These are phyloP conservation scores for Gigaspora rosea DNA, from an alignment of 192 early-diverging fungal species.

Conservation along the genomic window DNA sequence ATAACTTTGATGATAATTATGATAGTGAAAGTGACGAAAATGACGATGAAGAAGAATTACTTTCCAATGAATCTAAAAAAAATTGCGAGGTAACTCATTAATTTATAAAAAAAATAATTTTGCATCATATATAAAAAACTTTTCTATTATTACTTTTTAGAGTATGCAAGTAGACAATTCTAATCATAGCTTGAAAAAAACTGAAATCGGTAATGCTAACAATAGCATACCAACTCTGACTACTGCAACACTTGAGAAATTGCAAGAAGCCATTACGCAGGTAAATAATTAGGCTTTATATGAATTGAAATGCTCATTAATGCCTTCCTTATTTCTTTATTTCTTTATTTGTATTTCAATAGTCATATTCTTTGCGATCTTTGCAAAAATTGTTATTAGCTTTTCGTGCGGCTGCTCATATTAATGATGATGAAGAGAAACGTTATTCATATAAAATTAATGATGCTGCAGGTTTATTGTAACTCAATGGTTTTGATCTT, in stretches of 20 bases:
- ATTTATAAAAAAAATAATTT: too few relatives aligned
- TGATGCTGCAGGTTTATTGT: conserved; percentile 40
- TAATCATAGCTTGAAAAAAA: background rate
- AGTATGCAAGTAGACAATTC: too few relatives aligned
- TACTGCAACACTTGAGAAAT: conserved; percentile 69
- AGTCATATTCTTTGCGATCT: conserved; percentile 66
- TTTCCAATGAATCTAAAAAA: too few relatives aligned
- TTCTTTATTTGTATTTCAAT: background rate
- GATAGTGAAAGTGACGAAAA: too few relatives aligned
- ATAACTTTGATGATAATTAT: too few relatives aligned
- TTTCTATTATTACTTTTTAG: too few relatives aligned
- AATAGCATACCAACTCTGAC: conserved; percentile 48
- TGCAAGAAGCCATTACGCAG: conserved; percentile 60
- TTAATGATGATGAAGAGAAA: conserved; percentile 66
- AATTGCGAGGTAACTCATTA: too few relatives aligned
- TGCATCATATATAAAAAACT: too few relatives aligned
- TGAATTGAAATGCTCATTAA: background rate
- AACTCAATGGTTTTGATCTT: background rate
- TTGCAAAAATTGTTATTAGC: conserved; percentile 79
- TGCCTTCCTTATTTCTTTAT: background rate
- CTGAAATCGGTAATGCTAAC: background rate
- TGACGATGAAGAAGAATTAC: too few relatives aligned
- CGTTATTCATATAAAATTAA: conserved; percentile 72
- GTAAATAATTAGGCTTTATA: background rate
- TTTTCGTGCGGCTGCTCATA: conserved; percentile 77